Conservation (phyloP, 2,329 filamentous ascomycete species). For the Fusarium sp. region DNA sequence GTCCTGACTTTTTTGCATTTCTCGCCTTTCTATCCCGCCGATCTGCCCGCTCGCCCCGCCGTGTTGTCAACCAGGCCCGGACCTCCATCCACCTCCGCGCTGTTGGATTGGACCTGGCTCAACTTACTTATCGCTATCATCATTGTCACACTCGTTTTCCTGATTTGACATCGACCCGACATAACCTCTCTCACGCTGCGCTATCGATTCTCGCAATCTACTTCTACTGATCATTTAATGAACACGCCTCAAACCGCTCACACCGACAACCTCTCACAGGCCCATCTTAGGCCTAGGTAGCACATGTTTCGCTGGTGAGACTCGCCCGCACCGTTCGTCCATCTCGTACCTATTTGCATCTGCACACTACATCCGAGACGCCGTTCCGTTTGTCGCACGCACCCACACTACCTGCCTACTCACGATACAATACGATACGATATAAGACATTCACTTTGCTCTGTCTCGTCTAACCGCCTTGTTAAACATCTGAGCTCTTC, state of each 20-base stretch:
- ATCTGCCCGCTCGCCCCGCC: conserved; percentile 34
- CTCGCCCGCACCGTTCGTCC: conserved; percentile 39
- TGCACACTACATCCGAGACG: conserved; percentile 35
- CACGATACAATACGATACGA: conserved; percentile 18
- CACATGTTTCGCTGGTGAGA: conserved; percentile 48
- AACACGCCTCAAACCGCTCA: conserved; percentile 19
- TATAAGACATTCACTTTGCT: background rate
- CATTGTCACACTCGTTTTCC: conserved; percentile 9
- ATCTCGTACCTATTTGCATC: conserved; percentile 39
- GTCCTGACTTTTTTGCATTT: conserved; percentile 15
- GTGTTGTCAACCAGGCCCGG: conserved; percentile 36
- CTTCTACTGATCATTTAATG: conserved; percentile 38
- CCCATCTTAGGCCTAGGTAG: conserved; percentile 40
- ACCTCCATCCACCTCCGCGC: conserved; percentile 37
- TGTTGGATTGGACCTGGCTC: conserved; percentile 7
- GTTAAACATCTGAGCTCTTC: conserved; percentile 9
- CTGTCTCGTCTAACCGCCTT: conserved; percentile 17
- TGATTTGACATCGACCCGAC: conserved; percentile 28
- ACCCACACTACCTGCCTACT: background rate
- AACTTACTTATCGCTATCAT: conserved; percentile 21
- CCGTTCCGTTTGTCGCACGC: conserved; percentile 36
- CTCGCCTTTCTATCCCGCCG: conserved; percentile 21
- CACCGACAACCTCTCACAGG: conserved; percentile 23
- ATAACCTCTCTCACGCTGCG: conserved; percentile 13
- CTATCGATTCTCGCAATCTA: conserved; percentile 11